Percentiles rank a stretch among this genome's conserved stretches.
Conservation (phyloP, 2,329 filamentous ascomycete genomes). For the Monosporascus sp. region DNA sequence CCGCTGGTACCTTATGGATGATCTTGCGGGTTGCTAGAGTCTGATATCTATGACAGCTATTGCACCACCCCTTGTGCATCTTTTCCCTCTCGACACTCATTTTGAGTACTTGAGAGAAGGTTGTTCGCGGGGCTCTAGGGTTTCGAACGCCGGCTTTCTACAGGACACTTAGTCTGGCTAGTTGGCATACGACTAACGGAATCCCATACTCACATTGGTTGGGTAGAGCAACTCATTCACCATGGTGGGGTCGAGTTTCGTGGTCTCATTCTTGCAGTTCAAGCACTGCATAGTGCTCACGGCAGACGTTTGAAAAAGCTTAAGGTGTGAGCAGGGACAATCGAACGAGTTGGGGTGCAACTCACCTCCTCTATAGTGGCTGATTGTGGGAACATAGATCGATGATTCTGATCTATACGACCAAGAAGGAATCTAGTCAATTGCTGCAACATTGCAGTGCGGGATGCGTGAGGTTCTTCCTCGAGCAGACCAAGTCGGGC, state of each 20-base stretch:
- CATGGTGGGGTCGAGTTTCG: conserved; percentile 70
- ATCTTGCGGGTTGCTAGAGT: conserved; percentile 79
- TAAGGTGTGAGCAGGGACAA: conserved; percentile 16
- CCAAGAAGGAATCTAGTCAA: conserved; percentile 82
- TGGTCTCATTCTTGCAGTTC: conserved; percentile 82
- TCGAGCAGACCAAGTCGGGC: conserved; percentile 76
- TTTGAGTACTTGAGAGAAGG: conserved; percentile 89
- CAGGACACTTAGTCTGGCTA: conserved; percentile 11
- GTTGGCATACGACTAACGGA: neutral
- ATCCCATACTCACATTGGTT: conserved; percentile 32
- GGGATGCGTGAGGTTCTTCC: conserved; percentile 68
- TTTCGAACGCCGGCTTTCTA: conserved; percentile 46
- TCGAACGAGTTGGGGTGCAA: neutral
- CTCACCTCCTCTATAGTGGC: conserved; percentile 64
- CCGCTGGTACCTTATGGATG: conserved; percentile 73
- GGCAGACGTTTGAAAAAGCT: conserved; percentile 64
- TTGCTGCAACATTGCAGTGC: conserved; percentile 79
- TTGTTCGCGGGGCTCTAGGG: conserved; percentile 49
- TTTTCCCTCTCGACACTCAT: conserved; percentile 85
- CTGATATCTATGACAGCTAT: conserved; percentile 84
- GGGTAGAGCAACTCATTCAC: conserved; percentile 87
- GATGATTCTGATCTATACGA: conserved; percentile 72
- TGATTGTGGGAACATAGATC: conserved; percentile 57
- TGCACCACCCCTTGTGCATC: conserved; percentile 88
- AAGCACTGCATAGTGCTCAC: conserved; percentile 75